Conservation (phyloP, 23 red algal genomes). For the Agarophyton chilense region DNA sequence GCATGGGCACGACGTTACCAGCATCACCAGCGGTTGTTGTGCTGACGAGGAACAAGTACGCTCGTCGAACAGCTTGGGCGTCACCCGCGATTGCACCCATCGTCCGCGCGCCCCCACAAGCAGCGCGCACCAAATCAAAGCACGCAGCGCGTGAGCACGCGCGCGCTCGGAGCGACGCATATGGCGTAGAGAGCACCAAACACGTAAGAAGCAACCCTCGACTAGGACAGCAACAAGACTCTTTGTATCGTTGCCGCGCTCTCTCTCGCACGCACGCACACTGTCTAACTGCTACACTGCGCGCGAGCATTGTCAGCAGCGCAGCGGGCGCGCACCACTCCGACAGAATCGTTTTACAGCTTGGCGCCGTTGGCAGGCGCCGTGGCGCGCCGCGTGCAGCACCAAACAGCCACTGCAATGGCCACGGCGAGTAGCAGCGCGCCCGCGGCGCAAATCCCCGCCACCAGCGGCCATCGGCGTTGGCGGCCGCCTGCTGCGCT, state of each 20-base stretch:
- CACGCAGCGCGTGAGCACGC: too few relatives aligned
- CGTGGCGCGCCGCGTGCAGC: not conserved
- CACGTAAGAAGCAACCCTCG: too few relatives aligned
- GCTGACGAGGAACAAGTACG: not conserved
- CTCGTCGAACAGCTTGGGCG: slow-evolving; percentile 9
- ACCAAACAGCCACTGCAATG: not conserved
- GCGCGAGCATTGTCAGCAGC: too few relatives aligned
- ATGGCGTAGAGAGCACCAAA: too few relatives aligned
- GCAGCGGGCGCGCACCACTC: too few relatives aligned
- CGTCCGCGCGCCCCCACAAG: not conserved
- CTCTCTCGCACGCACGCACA: too few relatives aligned
- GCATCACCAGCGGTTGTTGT: not conserved
- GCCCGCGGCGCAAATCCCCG: not conserved
- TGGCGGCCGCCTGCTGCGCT: not conserved
- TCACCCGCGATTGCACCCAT: not conserved
- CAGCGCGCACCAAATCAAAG: not conserved
- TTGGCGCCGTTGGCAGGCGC: too few relatives aligned
- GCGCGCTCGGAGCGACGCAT: too few relatives aligned
- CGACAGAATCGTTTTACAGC: too few relatives aligned
- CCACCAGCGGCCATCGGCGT: not conserved
- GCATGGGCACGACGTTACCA: slow-evolving; percentile 34
- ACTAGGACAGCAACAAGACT: not conserved
- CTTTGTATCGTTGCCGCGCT: not conserved
- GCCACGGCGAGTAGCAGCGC: not conserved
- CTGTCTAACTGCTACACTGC: too few relatives aligned